These are phyloP conservation scores for Dentipellis sp. DNA, from an alignment of 768 basidiomycete species.

Conservation along the genomic window DNA sequence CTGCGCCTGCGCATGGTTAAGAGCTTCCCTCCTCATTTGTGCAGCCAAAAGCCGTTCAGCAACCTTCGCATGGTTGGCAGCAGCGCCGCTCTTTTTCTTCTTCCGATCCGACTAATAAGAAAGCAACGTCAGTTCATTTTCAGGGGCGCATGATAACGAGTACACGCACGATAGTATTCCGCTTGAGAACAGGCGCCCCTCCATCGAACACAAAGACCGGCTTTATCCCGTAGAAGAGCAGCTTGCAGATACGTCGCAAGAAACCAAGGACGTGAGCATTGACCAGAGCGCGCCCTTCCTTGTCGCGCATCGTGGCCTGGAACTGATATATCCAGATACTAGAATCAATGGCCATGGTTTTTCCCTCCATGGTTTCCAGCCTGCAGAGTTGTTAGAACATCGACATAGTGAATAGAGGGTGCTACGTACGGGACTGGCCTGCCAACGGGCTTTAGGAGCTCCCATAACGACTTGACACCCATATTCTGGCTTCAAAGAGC, in stretches of 20 bases:
- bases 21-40: slow-evolving; percentile 82
- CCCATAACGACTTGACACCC: slow-evolving; percentile 98
- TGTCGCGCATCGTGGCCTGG: slow-evolving; percentile 98
- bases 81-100: slow-evolving; percentile 87
- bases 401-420: not conserved
- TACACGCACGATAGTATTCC: slow-evolving; percentile 69
- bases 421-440: slow-evolving; percentile 78
- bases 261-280: slow-evolving; percentile 95
- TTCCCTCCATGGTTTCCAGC: slow-evolving; percentile 92
- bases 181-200: slow-evolving; percentile 86
- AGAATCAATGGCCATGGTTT: slow-evolving; percentile 92
- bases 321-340: slow-evolving; percentile 99
- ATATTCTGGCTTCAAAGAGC: slow-evolving; percentile 29
- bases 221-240: slow-evolving; percentile 95
- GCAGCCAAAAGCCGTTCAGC: slow-evolving; percentile 92
- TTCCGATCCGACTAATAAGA: slow-evolving; percentile 66
- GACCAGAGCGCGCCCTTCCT: slow-evolving; percentile 80
- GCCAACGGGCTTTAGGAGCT: slow-evolving; percentile 84
- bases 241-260: slow-evolving; percentile 83
- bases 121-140: slow-evolving; percentile 6
- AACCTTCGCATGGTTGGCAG: slow-evolving; percentile 72
- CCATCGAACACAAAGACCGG: slow-evolving; percentile 99
- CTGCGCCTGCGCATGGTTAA: slow-evolving; percentile 46
- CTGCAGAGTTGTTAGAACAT: slow-evolving; percentile 18
- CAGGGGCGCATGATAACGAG: not conserved